Percentiles rank a stretch among this genome's conserved stretches.
phyloP scores from a whole-genome alignment of 768 basidiomycete genomes.

The Boletus reticuloceps region DNA sequence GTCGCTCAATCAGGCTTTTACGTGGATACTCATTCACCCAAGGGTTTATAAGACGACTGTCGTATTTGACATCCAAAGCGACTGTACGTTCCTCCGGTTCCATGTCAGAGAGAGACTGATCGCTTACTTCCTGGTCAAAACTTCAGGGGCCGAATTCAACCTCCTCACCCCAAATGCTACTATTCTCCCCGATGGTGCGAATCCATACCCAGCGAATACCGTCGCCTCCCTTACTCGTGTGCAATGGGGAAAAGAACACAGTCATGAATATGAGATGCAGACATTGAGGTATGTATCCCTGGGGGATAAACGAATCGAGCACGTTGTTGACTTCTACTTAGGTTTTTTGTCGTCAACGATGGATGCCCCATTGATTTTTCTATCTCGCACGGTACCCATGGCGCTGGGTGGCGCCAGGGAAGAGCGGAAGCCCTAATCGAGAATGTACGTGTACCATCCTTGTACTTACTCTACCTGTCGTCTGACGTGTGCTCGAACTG shows the following conservation, averaged over 20 bases:
- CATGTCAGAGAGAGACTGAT: too few relatives aligned
- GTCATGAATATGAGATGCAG: not conserved
- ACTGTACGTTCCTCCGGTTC: not conserved
- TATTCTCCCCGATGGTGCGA: not conserved
- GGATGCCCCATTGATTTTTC: slow-evolving; percentile 2
- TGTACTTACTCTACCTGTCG: not conserved
- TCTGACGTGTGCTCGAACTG: not conserved
- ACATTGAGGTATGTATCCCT: not conserved
- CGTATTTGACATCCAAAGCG: slow-evolving; percentile 5
- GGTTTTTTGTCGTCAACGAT: slow-evolving; percentile 4
- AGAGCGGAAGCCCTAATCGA: slow-evolving; percentile 2
- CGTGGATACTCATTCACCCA: slow-evolving; percentile 3
- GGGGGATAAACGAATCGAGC: not conserved
- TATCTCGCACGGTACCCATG: not conserved
- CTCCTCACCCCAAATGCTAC: not conserved
- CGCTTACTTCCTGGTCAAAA: too few relatives aligned
- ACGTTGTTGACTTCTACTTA: not conserved
- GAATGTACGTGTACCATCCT: not conserved
- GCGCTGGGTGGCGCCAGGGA: not conserved
- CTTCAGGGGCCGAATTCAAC: slow-evolving; percentile 5
- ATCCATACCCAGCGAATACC: not conserved
- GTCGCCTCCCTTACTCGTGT: not conserved
- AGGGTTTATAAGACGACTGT: not conserved
- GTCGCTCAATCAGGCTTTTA: not conserved
- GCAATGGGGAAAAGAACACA: slow-evolving; percentile 1